phyloP scores from a whole-genome alignment of 441 rosid genomes.

The Codiaeum variegatum region DNA sequence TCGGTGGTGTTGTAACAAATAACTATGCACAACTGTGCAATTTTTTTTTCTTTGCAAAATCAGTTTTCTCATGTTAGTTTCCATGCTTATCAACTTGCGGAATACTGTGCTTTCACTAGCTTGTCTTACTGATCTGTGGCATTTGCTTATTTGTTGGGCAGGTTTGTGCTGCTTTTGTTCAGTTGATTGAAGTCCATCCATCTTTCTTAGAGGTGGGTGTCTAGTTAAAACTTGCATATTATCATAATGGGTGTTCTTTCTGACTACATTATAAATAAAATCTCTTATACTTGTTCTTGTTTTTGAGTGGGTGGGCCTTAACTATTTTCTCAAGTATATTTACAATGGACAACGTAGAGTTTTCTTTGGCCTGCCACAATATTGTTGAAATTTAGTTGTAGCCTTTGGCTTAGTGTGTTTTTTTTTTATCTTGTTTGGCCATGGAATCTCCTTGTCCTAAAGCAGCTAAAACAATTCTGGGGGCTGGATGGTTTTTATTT shows the following conservation, averaged over 20 bases:
- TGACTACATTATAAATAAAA: background rate
- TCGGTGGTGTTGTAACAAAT: background rate
- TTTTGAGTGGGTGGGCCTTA: background rate
- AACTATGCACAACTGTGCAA: background rate
- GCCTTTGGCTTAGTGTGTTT: background rate
- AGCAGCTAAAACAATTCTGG: background rate
- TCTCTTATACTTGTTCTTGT: background rate
- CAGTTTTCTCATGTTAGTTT: conserved; percentile 5
- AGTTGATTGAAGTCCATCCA: conserved; percentile 83
- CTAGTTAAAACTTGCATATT: conserved; percentile 16
- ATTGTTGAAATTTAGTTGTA: background rate
- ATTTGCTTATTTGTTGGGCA: conserved; percentile 30
- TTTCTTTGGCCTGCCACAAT: background rate
- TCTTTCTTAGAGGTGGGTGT: conserved; percentile 73
- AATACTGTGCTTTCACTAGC: conserved; percentile 2
- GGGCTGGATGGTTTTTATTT: background rate
- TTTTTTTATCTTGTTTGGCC: background rate
- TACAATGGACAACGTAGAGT: background rate
- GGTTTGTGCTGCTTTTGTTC: conserved; percentile 98
- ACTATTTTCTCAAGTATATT: background rate
- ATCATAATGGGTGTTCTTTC: conserved; percentile 11
- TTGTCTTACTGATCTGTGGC: conserved; percentile 15
- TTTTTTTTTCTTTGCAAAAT: background rate
- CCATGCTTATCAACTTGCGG: conserved; percentile 8
- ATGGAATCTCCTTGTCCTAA: background rate